Evolutionary conservation across 2,329 filamentous ascomycete genomes (phyloP), one percentile per base, ranked within the genome.

Genomic region (Xylariaceae sp.): DNA sequence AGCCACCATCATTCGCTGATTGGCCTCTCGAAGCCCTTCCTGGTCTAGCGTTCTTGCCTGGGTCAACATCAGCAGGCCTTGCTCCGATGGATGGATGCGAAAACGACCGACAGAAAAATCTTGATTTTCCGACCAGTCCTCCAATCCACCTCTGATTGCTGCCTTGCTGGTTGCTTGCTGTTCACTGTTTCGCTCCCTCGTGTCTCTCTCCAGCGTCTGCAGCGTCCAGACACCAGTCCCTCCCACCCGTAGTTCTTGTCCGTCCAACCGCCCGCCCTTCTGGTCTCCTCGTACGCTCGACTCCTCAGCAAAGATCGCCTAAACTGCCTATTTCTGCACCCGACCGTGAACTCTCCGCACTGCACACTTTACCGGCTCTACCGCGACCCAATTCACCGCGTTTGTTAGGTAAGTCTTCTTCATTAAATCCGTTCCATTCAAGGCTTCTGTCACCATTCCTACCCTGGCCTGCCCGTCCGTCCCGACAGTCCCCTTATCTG

Each of bases 391-490:
- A 38, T 42, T 43, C 47, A 53, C 48, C 53, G 49, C 53, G 50
- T 48, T 43, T 50, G 53, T 54, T 52, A 56, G 52, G 53, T 56
- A 53, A 56, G 53, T 51, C 50, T 43, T 44, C 44, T 43, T 49
- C 39, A 36, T 42, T 46, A 39, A 32, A 33, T 34, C 32, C 41
- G 29, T 40, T 40, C 41, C 42, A 43, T 42, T 44, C 43, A 34
- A 48, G 46, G 32, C 46, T 37, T 50, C 39, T 51, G 42, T 44
- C 43, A 43, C 49, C 45, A 39, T 39, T 41, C 38, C 38, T 49
- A 39, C 18, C 32, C 44, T 43, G 43, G 43, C 44, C 37, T 29
- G n/a, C 19, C 15, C 15, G 17, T 41, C 41, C 22, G 22, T 26
- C 6, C 22, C 22, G 22, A 11, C 11, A 6, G 11, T 26, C 11